Percentiles rank a stretch among this genome's conserved stretches.
Evolutionary conservation across 2,329 filamentous ascomycete genomes (phyloP).

Genomic region (Neonectria coccinea): DNA sequence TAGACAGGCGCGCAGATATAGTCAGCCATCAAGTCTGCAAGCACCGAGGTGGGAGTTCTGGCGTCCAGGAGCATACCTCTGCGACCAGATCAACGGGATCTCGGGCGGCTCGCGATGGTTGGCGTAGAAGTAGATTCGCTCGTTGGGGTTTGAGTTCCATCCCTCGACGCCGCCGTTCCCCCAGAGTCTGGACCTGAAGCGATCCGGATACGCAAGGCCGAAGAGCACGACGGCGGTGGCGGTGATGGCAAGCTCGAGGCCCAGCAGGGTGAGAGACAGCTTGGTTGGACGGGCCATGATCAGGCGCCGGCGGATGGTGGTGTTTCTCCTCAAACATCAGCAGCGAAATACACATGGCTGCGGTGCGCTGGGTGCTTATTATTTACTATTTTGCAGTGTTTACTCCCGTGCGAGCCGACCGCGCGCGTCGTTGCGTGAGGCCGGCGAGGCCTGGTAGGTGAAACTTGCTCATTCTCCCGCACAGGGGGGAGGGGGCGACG

Average conservation of each 20-base stretch:
- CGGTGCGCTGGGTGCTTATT: conserved; percentile 3
- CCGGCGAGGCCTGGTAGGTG: conserved; percentile 3
- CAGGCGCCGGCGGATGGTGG: neutral
- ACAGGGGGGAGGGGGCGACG: conserved; percentile 14
- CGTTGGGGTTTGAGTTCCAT: conserved; percentile 48
- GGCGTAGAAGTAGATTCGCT: conserved; percentile 47
- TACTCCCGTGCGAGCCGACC: neutral
- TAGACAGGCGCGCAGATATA: conserved; percentile 18
- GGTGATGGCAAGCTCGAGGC: conserved; percentile 37
- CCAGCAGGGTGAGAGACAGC: conserved; percentile 27
- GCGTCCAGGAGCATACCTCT: conserved; percentile 35
- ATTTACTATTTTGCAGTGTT: neutral
- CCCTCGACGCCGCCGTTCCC: conserved; percentile 45
- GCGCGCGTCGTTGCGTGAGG: conserved; percentile 7
- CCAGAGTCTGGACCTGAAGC: conserved; percentile 43
- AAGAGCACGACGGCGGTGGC: conserved; percentile 34
- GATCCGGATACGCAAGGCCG: conserved; percentile 39
- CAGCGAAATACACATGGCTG: neutral
- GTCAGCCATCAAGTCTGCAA: neutral
- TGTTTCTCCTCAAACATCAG: neutral
- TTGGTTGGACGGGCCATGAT: conserved; percentile 29
- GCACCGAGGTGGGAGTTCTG: neutral
- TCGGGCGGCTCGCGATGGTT: conserved; percentile 47
- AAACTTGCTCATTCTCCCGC: conserved; percentile 53
- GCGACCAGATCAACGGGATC: conserved; percentile 45